Conservation (phyloP, 441 rosid species). For the Populus hybrid region DNA sequence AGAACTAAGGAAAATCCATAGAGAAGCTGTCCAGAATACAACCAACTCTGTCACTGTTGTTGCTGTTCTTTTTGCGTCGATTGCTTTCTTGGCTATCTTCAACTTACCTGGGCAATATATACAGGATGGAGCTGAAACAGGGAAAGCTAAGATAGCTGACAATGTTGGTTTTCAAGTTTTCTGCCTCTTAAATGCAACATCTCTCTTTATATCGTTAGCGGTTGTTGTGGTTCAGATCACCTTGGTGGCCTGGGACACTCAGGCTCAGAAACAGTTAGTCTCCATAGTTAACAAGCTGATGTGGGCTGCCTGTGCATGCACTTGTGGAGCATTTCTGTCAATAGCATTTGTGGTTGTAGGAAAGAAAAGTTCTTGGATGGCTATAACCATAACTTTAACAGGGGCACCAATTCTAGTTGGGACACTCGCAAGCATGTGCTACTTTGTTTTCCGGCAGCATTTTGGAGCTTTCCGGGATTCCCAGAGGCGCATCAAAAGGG, state of each 20-base stretch:
- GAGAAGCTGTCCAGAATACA: constrained; percentile 95
- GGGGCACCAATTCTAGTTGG: constrained; percentile 83
- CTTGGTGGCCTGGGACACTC: constrained; percentile 91
- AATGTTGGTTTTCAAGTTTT: constrained; percentile 69
- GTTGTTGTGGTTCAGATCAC: constrained; percentile 99
- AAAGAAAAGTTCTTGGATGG: constrained; percentile 74
- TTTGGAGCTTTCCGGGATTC: constrained; percentile 55
- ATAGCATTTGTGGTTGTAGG: constrained; percentile 88
- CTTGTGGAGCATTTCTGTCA: constrained; percentile 79
- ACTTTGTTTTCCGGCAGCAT: constrained; percentile 69
- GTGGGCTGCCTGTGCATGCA: constrained; percentile 97
- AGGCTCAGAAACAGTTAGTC: constrained; percentile 84
- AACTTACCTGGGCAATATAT: constrained; percentile 85
- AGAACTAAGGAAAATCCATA: constrained; percentile 78
- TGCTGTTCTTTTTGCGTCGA: constrained; percentile 90
- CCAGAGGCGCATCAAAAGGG: constrained; percentile 71
- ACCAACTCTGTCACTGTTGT: constrained; percentile 87
- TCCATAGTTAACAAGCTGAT: constrained; percentile 91
- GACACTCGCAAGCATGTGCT: constrained; percentile 82
- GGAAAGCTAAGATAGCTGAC: constrained; percentile 59
- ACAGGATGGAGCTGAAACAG: constrained; percentile 33
- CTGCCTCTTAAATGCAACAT: constrained; percentile 79
- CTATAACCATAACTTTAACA: constrained; percentile 57
- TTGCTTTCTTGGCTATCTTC: constrained; percentile 89
- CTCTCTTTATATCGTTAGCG: constrained; percentile 94